These are phyloP conservation scores for Silene vulgaris DNA, from an alignment of 179 eudicot species.

Conservation along the genomic window DNA sequence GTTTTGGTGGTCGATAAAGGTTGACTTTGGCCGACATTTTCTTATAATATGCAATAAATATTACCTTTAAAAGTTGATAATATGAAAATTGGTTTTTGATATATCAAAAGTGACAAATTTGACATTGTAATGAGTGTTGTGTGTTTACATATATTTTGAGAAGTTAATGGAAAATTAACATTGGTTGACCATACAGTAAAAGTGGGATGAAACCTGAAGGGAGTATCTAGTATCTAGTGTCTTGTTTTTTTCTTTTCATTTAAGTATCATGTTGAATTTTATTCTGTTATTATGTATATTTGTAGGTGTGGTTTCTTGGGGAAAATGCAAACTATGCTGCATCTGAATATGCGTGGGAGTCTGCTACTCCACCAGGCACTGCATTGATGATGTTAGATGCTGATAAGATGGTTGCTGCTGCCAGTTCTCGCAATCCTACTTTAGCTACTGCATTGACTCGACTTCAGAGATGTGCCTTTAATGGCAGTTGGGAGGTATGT, in stretches of 20 bases:
- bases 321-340: slow-evolving; percentile 99
- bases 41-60: neutral
- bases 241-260: neutral
- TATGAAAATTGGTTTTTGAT: neutral
- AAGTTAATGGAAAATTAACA: neutral
- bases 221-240: neutral
- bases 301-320: slow-evolving; percentile 97
- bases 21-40: neutral
- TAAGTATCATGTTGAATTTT: neutral
- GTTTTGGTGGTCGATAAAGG: neutral
- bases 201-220: neutral
- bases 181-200: neutral
- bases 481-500: slow-evolving; percentile 98
- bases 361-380: slow-evolving; percentile 99
- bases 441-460: slow-evolving; percentile 89
- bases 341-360: slow-evolving; percentile 99
- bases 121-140: neutral
- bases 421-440: slow-evolving; percentile 96
- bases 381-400: slow-evolving; percentile 99
- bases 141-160: neutral
- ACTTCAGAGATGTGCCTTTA: slow-evolving; percentile 95
- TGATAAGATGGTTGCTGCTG: slow-evolving; percentile 99
- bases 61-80: neutral
- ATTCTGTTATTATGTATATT: slow-evolving; percentile 13
- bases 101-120: neutral